Evolutionary conservation across 2,329 filamentous ascomycete genomes (phyloP).

Genomic region (Aureobasidium leucospermi): DNA sequence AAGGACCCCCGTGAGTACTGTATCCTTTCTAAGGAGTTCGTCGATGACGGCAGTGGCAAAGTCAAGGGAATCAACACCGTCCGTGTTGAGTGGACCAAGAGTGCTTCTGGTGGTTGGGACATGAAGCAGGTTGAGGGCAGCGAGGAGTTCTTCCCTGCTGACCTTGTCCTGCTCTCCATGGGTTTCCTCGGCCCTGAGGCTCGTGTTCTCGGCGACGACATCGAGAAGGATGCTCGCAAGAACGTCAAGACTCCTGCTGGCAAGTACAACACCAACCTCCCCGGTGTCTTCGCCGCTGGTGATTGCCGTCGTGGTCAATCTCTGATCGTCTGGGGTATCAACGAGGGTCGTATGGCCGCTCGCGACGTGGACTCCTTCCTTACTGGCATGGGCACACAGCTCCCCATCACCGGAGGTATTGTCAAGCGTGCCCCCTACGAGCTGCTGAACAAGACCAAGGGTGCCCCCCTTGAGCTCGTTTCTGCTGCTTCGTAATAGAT

Average conservation of each 20-base stretch:
- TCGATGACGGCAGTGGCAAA: slow-evolving; percentile 76
- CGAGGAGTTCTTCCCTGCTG: slow-evolving; percentile 92
- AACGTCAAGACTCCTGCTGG: slow-evolving; percentile 91
- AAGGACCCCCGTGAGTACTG: slow-evolving; percentile 95
- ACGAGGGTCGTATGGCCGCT: slow-evolving; percentile 88
- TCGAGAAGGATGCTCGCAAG: slow-evolving; percentile 88
- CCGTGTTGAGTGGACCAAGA: slow-evolving; percentile 94
- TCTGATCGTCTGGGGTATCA: slow-evolving; percentile 97
- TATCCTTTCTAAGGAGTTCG: slow-evolving; percentile 97
- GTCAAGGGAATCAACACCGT: slow-evolving; percentile 96
- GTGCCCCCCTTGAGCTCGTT: slow-evolving; percentile 30
- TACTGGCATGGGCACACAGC: slow-evolving; percentile 62
- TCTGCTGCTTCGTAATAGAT: slow-evolving; percentile 26
- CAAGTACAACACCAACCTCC: slow-evolving; percentile 80
- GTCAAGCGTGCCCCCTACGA: slow-evolving; percentile 75
- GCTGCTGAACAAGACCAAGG: slow-evolving; percentile 45
- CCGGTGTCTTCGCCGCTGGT: slow-evolving; percentile 87
- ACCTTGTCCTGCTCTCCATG: slow-evolving; percentile 92
- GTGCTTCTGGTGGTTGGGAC: slow-evolving; percentile 83
- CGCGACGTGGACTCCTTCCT: slow-evolving; percentile 88
- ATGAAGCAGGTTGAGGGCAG: slow-evolving; percentile 96
- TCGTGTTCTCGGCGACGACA: slow-evolving; percentile 74
- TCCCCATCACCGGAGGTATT: slow-evolving; percentile 90
- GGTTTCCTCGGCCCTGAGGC: slow-evolving; percentile 93
- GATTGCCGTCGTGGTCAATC: slow-evolving; percentile 94